Evolutionary conservation across 129 eudicot genomes (phyloP).

Genomic region (Flaveria trinervia): DNA sequence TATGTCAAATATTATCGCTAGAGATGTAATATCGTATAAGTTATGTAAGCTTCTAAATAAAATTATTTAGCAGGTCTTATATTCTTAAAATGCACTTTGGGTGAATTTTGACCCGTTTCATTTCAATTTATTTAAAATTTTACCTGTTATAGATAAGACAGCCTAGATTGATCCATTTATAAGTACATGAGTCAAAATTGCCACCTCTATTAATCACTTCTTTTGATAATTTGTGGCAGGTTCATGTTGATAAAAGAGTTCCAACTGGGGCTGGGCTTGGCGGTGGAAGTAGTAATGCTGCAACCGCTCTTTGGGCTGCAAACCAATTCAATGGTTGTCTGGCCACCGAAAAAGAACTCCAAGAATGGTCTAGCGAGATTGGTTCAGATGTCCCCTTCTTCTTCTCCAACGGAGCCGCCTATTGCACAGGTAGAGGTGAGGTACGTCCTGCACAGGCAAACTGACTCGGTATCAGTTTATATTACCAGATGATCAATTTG

Average conservation of each 20-base stretch:
- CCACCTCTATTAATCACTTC: neutral
- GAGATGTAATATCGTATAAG: too few species aligned
- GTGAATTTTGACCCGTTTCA: neutral
- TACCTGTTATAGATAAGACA: neutral
- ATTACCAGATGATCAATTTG: neutral
- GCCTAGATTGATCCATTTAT: neutral
- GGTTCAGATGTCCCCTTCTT: conserved; percentile 97
- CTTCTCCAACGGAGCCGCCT: conserved; percentile 94
- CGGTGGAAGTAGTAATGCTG: conserved; percentile 99
- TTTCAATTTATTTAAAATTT: neutral
- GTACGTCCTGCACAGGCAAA: conserved; percentile 46
- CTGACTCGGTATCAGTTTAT: conserved; percentile 11
- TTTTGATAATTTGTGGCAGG: conserved; percentile 36
- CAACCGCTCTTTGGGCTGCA: conserved; percentile 99
- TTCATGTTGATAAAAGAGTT: conserved; percentile 96
- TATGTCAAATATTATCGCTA: neutral
- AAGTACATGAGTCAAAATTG: neutral
- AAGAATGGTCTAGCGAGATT: conserved; percentile 97
- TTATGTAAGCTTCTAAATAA: neutral
- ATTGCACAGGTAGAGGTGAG: conserved; percentile 99
- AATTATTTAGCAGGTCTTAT: neutral
- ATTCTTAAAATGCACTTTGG: neutral
- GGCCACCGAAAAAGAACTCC: conserved; percentile 87
- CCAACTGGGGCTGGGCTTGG: conserved; percentile 99
- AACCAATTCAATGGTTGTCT: conserved; percentile 86